Percentiles rank a stretch among this genome's conserved stretches.
These are phyloP conservation scores for Pleurotus platypus DNA, from an alignment of 768 basidiomycete genomes.

Conservation along the genomic window DNA sequence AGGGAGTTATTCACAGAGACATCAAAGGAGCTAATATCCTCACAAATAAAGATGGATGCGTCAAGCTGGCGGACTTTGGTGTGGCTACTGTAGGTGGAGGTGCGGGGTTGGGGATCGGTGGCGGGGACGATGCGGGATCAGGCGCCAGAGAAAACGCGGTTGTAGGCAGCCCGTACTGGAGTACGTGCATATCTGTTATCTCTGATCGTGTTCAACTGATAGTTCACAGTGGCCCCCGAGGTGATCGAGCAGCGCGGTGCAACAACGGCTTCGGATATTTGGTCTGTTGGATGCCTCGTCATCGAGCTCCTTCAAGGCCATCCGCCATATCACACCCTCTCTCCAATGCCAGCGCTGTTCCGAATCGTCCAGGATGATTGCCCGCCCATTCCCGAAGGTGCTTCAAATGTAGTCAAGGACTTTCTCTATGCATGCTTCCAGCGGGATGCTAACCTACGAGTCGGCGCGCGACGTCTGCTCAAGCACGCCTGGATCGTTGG, in stretches of 20 bases:
- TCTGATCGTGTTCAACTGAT: constrained; percentile 7
- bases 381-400: constrained; percentile 94
- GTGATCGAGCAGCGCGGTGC: constrained; percentile 98
- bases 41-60: constrained; percentile 97
- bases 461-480: constrained; percentile 90
- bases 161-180: constrained; percentile 99
- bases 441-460: constrained; percentile 92
- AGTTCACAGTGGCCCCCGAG: constrained; percentile 85
- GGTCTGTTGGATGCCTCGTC: constrained; percentile 92
- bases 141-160: constrained; percentile 80
- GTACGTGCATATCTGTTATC: constrained; percentile 40
- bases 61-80: constrained; percentile 99
- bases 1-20: constrained; percentile 98
- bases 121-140: constrained; percentile 67
- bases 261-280: constrained; percentile 95
- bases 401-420: constrained; percentile 92
- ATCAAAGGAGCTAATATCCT: constrained; percentile 99
- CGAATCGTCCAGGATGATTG: constrained; percentile 98
- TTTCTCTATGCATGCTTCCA: constrained; percentile 98
- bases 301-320: constrained; percentile 91
- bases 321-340: constrained; percentile 93
- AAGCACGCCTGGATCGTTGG: constrained; percentile 96
- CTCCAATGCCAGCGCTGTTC: constrained; percentile 98
- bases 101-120: constrained; percentile 1
- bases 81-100: constrained; percentile 55